Evolutionary conservation across 768 basidiomycete genomes (phyloP).

Genomic region (Phanerochaete sordida): DNA sequence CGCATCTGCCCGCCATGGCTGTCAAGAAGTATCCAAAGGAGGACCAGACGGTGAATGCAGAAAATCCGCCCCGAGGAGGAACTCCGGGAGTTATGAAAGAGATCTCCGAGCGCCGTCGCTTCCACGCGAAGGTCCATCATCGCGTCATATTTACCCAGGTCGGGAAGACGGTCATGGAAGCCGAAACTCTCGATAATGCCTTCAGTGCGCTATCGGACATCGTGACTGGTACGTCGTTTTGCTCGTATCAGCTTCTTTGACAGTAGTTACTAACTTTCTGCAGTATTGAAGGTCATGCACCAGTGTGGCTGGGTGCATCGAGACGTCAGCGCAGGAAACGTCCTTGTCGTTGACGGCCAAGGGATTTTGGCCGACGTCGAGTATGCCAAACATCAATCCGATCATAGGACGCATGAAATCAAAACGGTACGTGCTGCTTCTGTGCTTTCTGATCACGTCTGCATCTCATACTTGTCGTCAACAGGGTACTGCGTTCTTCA

Average conservation of each 20-base stretch:
- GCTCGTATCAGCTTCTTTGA: too few relatives aligned
- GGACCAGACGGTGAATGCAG: neutral
- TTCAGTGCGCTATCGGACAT: neutral
- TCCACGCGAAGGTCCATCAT: neutral
- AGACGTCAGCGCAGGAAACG: conserved; percentile 9
- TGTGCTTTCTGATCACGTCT: neutral
- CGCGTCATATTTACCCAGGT: neutral
- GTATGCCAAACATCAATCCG: neutral
- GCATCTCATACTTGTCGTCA: neutral
- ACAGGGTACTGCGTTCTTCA: conserved; percentile 8
- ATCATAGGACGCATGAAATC: neutral
- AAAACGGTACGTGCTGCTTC: neutral
- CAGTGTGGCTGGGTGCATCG: conserved; percentile 9
- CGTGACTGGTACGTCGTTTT: neutral
- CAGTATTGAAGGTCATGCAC: neutral
- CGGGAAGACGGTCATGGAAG: neutral
- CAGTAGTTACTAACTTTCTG: neutral
- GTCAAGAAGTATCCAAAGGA: neutral
- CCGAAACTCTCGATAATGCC: neutral
- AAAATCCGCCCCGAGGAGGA: neutral
- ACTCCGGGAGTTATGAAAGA: neutral
- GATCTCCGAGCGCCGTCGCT: neutral
- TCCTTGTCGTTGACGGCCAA: conserved; percentile 3
- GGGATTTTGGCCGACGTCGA: conserved; percentile 6
- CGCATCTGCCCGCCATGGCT: neutral